Evolutionary conservation across 1,284 basidiomycete species (phyloP).

Genomic region (Fomitopsis schrenkii): DNA sequence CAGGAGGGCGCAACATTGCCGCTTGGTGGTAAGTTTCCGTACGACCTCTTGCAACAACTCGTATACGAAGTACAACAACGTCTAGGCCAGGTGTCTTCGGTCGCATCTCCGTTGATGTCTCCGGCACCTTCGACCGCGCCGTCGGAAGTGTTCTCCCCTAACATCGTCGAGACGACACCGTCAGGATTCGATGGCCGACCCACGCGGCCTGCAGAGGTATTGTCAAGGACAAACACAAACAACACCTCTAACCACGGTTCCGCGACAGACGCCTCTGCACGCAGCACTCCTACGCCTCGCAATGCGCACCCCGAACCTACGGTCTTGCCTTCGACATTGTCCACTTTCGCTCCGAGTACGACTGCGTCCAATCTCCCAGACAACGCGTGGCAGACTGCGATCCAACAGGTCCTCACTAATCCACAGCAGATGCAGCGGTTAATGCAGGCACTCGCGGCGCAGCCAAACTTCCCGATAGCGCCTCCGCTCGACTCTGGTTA

Average conservation of each 20-base stretch:
- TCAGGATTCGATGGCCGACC: conserved; percentile 10
- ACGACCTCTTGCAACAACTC: background rate
- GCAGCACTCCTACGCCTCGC: background rate
- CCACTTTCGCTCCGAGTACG: conserved; percentile 19
- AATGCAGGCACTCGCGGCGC: conserved; percentile 49
- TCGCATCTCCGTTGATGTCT: conserved; percentile 26
- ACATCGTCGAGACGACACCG: conserved; percentile 7
- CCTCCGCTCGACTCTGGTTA: conserved; percentile 4
- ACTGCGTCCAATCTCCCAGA: conserved; percentile 27
- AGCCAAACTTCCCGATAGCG: conserved; percentile 24
- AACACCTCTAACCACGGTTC: conserved; percentile 8
- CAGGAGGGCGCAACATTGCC: conserved; percentile 12
- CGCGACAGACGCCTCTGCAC: conserved; percentile 8
- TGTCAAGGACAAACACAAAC: conserved; percentile 14
- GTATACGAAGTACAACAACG: background rate
- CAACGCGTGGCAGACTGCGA: conserved; percentile 54
- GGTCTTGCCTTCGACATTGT: conserved; percentile 15
- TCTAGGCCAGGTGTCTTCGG: conserved; percentile 27
- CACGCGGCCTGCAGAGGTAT: conserved; percentile 12
- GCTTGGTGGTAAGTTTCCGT: conserved; percentile 15
- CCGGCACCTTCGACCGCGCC: conserved; percentile 17
- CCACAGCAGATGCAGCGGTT: conserved; percentile 71
- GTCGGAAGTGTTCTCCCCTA: conserved; percentile 26
- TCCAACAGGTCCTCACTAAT: conserved; percentile 56
- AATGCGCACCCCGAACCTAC: conserved; percentile 1